Conservation (phyloP, 768 basidiomycete species). For the Multifurca ochricompacta region DNA sequence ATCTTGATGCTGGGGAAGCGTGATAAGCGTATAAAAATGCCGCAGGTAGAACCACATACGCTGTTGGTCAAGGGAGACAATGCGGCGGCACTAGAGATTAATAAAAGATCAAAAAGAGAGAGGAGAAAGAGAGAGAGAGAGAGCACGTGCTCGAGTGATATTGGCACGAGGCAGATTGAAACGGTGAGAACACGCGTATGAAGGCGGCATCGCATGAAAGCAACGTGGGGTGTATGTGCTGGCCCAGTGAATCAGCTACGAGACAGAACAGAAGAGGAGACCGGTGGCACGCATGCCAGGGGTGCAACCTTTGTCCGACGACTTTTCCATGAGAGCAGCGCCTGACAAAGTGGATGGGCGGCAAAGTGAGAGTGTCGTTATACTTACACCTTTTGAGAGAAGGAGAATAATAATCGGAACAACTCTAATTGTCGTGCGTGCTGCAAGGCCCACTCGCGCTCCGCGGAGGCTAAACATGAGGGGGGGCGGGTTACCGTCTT, state of each 20-base stretch:
- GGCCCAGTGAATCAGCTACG: slow-evolving; percentile 8
- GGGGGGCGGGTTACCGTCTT: slow-evolving; percentile 3
- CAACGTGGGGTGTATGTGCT: slow-evolving; percentile 9
- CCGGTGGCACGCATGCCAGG: too few relatives aligned
- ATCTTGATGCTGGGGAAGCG: not conserved
- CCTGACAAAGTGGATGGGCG: not conserved
- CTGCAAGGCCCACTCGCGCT: not conserved
- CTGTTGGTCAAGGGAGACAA: not conserved
- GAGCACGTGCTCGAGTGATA: slow-evolving; percentile 1
- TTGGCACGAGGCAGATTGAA: not conserved
- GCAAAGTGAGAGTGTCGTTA: not conserved
- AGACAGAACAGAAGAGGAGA: too few relatives aligned
- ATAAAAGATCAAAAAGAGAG: not conserved
- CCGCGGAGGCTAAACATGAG: not conserved
- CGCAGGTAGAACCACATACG: not conserved
- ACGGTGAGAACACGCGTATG: not conserved
- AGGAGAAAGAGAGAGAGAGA: not conserved
- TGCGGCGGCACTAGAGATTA: not conserved
- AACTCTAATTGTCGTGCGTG: slow-evolving; percentile 1
- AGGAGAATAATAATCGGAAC: not conserved
- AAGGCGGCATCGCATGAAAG: not conserved
- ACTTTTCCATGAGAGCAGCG: too few relatives aligned
- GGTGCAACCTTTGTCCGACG: too few relatives aligned
- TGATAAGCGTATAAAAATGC: slow-evolving; percentile 1
- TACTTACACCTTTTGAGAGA: not conserved